Base-by-base conservation (phyloP, 1,284 basidiomycete species). In the Puccinia hordei region DNA sequence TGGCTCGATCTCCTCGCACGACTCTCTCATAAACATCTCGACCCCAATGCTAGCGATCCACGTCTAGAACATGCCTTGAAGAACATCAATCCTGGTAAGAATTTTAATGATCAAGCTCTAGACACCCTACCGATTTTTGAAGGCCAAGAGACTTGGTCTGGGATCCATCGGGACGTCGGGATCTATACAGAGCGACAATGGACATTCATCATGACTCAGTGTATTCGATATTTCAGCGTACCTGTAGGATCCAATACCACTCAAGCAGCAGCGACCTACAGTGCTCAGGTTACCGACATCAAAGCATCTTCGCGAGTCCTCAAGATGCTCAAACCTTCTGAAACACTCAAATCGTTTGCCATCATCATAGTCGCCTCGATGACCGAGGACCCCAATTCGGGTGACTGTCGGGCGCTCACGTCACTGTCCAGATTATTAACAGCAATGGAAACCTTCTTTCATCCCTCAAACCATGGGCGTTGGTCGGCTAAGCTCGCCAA, bases 291-390 rank as follows among this genome's bases (percentile, higher is more conserved):
- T 33, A 86, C 87, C 9, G 88, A 89, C 85, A 87, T 88, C 3
- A 86, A 90, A 82, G 88, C 88, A 1, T 88, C 90, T 82, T 90
- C 89, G 72, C 89, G 90, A 82, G 90, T 91, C 4, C 86, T 91
- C 13, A 90, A 91, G 82, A 92, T 95, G 83, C 93, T 93, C 88
- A 90, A 83, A 88, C 92, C 85, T 88, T 91, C 88, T 87, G 92
- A 88, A 88, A 90, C 87, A 86, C 91, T 93, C 78, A 83, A 89
- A 85, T 90, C 92, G 15, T 88, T 99, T 72, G 94, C 96, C 0
- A 92, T 92, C 83, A 87, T 98, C 59, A 89, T 99, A 81, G 90
- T 98, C 33, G 97, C 95, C 85, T 96, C 93, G 1, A 94, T 99
- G 89, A 89, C 92, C 5, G 89, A 92, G 61, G 97, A 99, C 84